Conservation (phyloP, 2,329 filamentous ascomycete species). For the Talaromyces sp. region DNA sequence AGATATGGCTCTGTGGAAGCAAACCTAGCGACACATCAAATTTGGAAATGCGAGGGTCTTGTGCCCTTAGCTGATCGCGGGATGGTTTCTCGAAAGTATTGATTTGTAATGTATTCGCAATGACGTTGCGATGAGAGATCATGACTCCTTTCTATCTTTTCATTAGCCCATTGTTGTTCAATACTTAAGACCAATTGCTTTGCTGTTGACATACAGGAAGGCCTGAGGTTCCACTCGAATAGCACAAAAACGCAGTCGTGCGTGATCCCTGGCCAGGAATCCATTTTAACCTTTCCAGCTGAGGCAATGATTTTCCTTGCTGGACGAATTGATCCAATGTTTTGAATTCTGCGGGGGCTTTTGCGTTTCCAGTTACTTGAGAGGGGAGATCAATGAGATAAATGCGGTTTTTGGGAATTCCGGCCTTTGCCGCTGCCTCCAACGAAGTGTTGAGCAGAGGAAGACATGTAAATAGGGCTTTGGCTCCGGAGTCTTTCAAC, state of each 20-base stretch:
- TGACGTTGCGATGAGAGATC: conserved; percentile 75
- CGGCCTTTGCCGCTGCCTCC: conserved; percentile 58
- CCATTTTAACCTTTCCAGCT: conserved; percentile 39
- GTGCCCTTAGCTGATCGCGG: conserved; percentile 19
- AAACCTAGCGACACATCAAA: conserved; percentile 60
- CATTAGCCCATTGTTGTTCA: conserved; percentile 11
- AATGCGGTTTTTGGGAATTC: conserved; percentile 60
- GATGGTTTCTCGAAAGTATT: conserved; percentile 44
- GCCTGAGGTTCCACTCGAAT: conserved; percentile 75
- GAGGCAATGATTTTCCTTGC: conserved; percentile 48
- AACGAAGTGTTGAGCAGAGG: conserved; percentile 62
- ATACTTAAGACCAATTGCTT: not conserved
- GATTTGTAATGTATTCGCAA: conserved; percentile 68
- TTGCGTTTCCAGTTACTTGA: conserved; percentile 45
- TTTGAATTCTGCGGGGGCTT: conserved; percentile 47
- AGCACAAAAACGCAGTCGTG: conserved; percentile 72
- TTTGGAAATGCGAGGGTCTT: conserved; percentile 45
- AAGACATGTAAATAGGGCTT: conserved; percentile 66
- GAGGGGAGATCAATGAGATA: conserved; percentile 67
- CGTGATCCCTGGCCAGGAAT: conserved; percentile 44
- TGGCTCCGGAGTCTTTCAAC: conserved; percentile 63
- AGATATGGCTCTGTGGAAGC: conserved; percentile 80
- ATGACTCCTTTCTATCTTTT: conserved; percentile 68
- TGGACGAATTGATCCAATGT: conserved; percentile 63
- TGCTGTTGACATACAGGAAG: conserved; percentile 55